These are phyloP conservation scores for Zygotorulaspora mrakii DNA, from an alignment of 1,139 yeast species.

Conservation along the genomic window DNA sequence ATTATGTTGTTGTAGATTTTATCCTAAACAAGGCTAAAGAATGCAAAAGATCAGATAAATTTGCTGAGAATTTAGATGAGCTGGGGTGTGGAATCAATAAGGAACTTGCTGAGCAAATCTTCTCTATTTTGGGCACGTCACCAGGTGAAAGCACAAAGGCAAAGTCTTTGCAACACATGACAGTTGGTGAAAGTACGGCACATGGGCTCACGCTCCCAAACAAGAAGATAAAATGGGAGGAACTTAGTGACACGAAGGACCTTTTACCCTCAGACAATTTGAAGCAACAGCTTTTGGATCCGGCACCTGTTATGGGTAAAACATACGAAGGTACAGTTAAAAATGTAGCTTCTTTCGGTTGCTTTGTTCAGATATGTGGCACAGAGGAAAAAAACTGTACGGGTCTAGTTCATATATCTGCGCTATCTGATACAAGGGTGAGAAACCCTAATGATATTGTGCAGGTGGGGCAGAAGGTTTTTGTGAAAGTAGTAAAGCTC, in stretches of 20 bases:
- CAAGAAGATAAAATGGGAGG: slow-evolving; percentile 22
- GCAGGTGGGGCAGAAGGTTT: slow-evolving; percentile 56
- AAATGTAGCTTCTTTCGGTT: slow-evolving; percentile 68
- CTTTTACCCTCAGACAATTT: slow-evolving; percentile 5
- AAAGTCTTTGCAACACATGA: slow-evolving; percentile 20
- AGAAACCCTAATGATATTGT: slow-evolving; percentile 59
- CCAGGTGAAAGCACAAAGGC: slow-evolving; percentile 9
- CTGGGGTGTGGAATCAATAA: slow-evolving; percentile 64
- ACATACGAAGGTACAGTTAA: slow-evolving; percentile 60
- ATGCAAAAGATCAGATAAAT: slow-evolving; percentile 38
- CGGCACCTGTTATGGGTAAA: slow-evolving; percentile 40
- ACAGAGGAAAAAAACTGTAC: slow-evolving; percentile 39
- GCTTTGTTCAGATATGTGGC: slow-evolving; percentile 57
- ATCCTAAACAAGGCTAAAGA: slow-evolving; percentile 26
- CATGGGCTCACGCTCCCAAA: slow-evolving; percentile 21
- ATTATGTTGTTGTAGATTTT: slow-evolving; percentile 27
- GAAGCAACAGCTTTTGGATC: slow-evolving; percentile 6
- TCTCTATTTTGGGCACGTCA: slow-evolving; percentile 18
- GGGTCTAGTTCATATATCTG: slow-evolving; percentile 79
- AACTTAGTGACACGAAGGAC: slow-evolving; percentile 18
- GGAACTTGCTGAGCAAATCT: slow-evolving; percentile 41
- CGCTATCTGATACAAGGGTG: slow-evolving; percentile 51
- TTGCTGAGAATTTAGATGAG: slow-evolving; percentile 44
- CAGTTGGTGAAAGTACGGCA: slow-evolving; percentile 15
- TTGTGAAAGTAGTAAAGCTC: slow-evolving; percentile 53